Evolutionary conservation across 306 rosid species (phyloP).

Genomic region (Medicago ruthenica): DNA sequence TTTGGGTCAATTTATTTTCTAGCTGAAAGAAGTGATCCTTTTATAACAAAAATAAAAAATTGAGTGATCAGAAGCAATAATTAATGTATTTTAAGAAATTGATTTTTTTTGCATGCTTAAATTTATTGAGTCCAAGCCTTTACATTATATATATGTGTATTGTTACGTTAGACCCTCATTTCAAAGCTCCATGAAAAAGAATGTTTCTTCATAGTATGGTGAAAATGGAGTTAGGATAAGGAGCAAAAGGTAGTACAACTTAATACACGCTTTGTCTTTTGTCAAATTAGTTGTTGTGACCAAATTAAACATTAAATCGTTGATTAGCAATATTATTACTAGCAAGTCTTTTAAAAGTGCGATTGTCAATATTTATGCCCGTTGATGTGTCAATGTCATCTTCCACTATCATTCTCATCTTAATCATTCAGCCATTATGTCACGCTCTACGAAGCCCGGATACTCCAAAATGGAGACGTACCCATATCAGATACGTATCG

Average conservation of each 20-base stretch:
- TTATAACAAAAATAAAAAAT: too few relatives aligned
- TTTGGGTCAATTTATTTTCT: too few relatives aligned
- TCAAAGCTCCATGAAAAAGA: background rate
- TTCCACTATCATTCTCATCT: slow-evolving; percentile 1
- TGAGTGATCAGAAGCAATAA: too few relatives aligned
- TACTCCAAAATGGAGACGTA: too few relatives aligned
- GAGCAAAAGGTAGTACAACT: background rate
- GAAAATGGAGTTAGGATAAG: background rate
- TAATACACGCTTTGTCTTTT: slow-evolving; percentile 5
- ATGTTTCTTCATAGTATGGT: background rate
- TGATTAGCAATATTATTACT: slow-evolving; percentile 5
- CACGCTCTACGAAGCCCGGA: too few relatives aligned
- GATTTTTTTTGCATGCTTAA: too few relatives aligned
- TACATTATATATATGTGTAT: too few relatives aligned
- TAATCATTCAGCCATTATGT: background rate
- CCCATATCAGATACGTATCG: too few relatives aligned
- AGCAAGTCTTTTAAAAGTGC: background rate
- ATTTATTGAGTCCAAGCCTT: too few relatives aligned
- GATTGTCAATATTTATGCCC: slow-evolving; percentile 18
- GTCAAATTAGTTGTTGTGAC: slow-evolving; percentile 15
- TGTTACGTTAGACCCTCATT: background rate
- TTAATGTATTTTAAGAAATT: too few relatives aligned
- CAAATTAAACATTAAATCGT: slow-evolving; percentile 8
- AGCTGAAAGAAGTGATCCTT: too few relatives aligned
- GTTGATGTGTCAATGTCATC: slow-evolving; percentile 29